Evolutionary conservation across 768 basidiomycete genomes (phyloP).

Genomic region (Rubroboletus pulcherrimus): DNA sequence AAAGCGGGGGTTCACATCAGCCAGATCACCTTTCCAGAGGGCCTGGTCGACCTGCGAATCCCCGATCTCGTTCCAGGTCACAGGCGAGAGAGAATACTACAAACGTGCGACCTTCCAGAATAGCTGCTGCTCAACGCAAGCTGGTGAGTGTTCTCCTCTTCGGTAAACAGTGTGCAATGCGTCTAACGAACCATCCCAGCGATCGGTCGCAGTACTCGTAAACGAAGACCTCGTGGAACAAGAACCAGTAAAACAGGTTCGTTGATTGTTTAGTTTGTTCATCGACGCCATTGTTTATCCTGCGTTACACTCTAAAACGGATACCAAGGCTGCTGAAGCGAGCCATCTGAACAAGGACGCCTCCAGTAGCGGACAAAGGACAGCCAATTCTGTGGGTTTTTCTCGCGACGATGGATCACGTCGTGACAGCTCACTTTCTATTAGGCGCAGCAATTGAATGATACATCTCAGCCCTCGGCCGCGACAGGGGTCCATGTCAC

Average conservation of each 20-base stretch:
- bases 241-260: background rate
- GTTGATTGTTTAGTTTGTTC: background rate
- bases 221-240: background rate
- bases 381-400: background rate
- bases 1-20: background rate
- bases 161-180: background rate
- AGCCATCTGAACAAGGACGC: background rate
- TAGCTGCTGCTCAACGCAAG: background rate
- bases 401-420: no score
- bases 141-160: background rate
- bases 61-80: background rate
- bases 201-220: background rate
- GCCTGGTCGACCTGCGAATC: no score
- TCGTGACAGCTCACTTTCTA: background rate
- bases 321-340: background rate
- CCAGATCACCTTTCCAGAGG: background rate
- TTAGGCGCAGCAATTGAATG: background rate
- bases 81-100: background rate
- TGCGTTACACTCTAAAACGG: background rate
- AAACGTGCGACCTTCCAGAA: background rate
- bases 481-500: background rate
- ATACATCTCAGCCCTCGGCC: background rate
- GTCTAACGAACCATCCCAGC: background rate
- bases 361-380: background rate
- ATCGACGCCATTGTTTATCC: background rate